Evolutionary conservation across 805 yeast genomes (phyloP), one percentile per base, ranked within the genome.

Genomic region (Nakazawaea peltata): DNA sequence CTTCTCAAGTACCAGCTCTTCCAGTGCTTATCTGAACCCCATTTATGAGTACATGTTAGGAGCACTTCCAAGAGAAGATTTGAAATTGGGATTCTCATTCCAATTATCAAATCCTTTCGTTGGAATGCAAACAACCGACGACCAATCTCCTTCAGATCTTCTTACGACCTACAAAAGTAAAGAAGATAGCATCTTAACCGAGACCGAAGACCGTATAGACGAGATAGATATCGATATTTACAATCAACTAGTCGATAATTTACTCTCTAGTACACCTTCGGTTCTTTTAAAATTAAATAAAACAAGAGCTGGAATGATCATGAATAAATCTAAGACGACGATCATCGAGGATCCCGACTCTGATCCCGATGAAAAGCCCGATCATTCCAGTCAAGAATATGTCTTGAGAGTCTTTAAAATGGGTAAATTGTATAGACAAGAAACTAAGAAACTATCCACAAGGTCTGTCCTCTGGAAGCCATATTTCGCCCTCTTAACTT

Each of bases 401-500:
- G 39, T 56, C 10, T 46, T 63, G 1, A 51, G 70, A 34, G 59
- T 67, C 6, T 44, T 61, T 28, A 66, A 65, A 36, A 52, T 61
- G 29, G 67, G 69, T 2, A 57, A 61, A 41, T 30, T 68, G 4
- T 55, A 55, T 28, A 51, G 55, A 28, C 65, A 68, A 39, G 74
- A 69, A 42, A 45, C 56, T 1, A 54, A 53, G 33, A 44, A 45
- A 21, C 33, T 51, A 16, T 39, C 54, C 2, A 49, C 44, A 25
- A 49, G 43, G 26, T 32, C 44, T 13, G 49, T 49, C 29, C 38
- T 50, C 2, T 69, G 75, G 77, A 67, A 55, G 38, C 60, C 56
- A 24, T 64, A 63, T 36, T 65, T 54, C 44, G 72, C 67, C 17
- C 49, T 72, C n/a, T 47, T 73, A 31, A 73, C 79, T 1, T 54